Percentiles rank a stretch among this genome's conserved stretches.
phyloP scores from a whole-genome alignment of 164 flowering plant species.

The Litsea cubeba region DNA sequence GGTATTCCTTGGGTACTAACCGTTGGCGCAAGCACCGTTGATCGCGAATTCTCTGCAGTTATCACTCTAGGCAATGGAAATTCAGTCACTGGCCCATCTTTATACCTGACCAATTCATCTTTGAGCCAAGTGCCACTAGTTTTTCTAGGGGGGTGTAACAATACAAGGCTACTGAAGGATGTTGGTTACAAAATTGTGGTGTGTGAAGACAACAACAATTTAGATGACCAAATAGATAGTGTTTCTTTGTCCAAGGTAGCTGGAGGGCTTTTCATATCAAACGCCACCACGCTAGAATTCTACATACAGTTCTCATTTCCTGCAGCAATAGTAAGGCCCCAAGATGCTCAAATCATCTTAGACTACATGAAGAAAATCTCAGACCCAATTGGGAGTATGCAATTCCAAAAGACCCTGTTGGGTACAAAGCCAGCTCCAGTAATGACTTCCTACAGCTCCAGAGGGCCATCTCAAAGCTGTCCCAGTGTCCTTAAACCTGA shows the following conservation, averaged over 20 bases:
- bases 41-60: slow-evolving; percentile 44
- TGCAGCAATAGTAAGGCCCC: slow-evolving; percentile 24
- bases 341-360: slow-evolving; percentile 27
- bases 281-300: slow-evolving; percentile 21
- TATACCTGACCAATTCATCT: slow-evolving; percentile 34
- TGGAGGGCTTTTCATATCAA: slow-evolving; percentile 50
- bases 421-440: slow-evolving; percentile 51
- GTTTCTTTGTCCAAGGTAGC: slow-evolving; percentile 21
- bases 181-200: slow-evolving; percentile 26
- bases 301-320: slow-evolving; percentile 32
- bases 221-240: slow-evolving; percentile 26
- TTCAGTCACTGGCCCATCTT: slow-evolving; percentile 32
- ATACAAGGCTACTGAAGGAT: slow-evolving; percentile 13
- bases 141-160: slow-evolving; percentile 10
- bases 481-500: slow-evolving; percentile 65
- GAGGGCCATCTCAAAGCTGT: slow-evolving; percentile 29
- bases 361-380: slow-evolving; percentile 27
- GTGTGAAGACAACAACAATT: slow-evolving; percentile 11
- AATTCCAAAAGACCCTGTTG: slow-evolving; percentile 30
- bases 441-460: slow-evolving; percentile 52
- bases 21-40: slow-evolving; percentile 64
- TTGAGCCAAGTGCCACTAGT: slow-evolving; percentile 18
- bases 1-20: slow-evolving; percentile 73
- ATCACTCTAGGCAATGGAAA: slow-evolving; percentile 44
- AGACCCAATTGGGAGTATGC: slow-evolving; percentile 29